Percentiles rank a stretch among this genome's conserved stretches.
phyloP scores from a whole-genome alignment of 2,329 filamentous ascomycete genomes.

The Monosporascus sp. region DNA sequence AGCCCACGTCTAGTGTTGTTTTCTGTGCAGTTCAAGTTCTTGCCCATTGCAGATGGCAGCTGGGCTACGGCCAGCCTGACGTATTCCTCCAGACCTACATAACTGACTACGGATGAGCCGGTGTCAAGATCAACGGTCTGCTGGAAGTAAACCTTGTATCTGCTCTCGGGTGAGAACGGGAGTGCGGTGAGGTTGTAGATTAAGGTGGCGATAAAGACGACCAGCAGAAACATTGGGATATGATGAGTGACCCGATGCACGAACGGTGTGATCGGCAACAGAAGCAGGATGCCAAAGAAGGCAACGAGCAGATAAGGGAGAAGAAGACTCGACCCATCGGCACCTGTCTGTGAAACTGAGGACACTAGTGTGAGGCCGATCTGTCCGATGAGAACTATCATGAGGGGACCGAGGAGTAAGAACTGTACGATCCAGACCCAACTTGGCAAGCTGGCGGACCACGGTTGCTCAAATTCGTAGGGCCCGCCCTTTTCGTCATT shows the following conservation, averaged over 20 bases:
- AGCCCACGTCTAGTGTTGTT: slow-evolving; percentile 45
- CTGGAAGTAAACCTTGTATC: slow-evolving; percentile 83
- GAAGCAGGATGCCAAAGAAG: slow-evolving; percentile 61
- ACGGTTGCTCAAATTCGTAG: slow-evolving; percentile 73
- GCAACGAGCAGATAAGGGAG: slow-evolving; percentile 68
- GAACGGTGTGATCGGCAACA: slow-evolving; percentile 76
- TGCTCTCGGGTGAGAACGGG: slow-evolving; percentile 74
- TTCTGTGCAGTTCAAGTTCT: slow-evolving; percentile 48
- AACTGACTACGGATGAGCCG: slow-evolving; percentile 62
- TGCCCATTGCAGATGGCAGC: slow-evolving; percentile 65
- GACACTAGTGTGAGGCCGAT: slow-evolving; percentile 67
- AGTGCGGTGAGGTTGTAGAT: slow-evolving; percentile 85
- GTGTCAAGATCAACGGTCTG: slow-evolving; percentile 75
- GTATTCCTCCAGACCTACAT: slow-evolving; percentile 65
- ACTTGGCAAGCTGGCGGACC: slow-evolving; percentile 72
- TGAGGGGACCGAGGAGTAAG: slow-evolving; percentile 71
- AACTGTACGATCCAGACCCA: slow-evolving; percentile 91
- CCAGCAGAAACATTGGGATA: slow-evolving; percentile 69
- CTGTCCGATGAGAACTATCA: slow-evolving; percentile 72
- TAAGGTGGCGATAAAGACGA: slow-evolving; percentile 68
- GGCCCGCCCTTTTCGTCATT: slow-evolving; percentile 27
- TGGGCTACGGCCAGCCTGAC: slow-evolving; percentile 60
- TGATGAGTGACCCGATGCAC: slow-evolving; percentile 82
- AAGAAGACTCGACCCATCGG: slow-evolving; percentile 72
- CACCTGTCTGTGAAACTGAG: slow-evolving; percentile 72